A percentile compares a stretch with the other conserved stretches of the same genome.
Evolutionary conservation across 306 rosid genomes (phyloP).

Genomic region (Lablab purpureus): DNA sequence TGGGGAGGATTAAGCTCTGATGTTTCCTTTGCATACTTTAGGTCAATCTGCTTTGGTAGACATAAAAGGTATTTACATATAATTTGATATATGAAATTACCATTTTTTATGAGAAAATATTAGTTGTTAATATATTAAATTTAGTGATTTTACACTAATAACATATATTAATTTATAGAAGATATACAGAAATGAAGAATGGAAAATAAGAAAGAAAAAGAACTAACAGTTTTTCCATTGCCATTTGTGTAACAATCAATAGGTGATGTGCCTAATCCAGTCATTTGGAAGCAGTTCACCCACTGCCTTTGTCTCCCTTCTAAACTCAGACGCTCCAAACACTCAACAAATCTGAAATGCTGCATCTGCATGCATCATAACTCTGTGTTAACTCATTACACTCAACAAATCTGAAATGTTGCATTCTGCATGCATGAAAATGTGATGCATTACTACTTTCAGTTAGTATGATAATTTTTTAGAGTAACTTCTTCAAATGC

Average conservation of each 20-base stretch:
- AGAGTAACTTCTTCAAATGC: no score
- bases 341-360: constrained; percentile 73
- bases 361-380: constrained; percentile 48
- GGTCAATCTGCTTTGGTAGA: constrained; percentile 64
- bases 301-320: constrained; percentile 56
- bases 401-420: no score
- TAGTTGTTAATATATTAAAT: no score
- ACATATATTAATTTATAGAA: no score
- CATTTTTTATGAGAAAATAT: no score
- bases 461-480: no score
- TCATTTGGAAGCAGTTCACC: constrained; percentile 70
- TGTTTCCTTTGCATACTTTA: constrained; percentile 67
- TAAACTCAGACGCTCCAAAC: constrained; percentile 69
- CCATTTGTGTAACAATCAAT: constrained; percentile 78
- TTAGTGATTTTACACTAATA: no score
- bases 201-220: background rate
- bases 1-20: constrained; percentile 68
- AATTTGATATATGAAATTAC: background rate
- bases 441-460: no score
- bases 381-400: background rate
- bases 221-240: constrained; percentile 67
- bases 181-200: background rate
- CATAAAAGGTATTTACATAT: background rate
- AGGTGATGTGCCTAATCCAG: constrained; percentile 61
- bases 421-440: no score